A percentile compares a stretch with the other conserved stretches of the same genome.
Evolutionary conservation across 2,329 filamentous ascomycete genomes (phyloP).

Genomic region (Dissoconium aciculare): DNA sequence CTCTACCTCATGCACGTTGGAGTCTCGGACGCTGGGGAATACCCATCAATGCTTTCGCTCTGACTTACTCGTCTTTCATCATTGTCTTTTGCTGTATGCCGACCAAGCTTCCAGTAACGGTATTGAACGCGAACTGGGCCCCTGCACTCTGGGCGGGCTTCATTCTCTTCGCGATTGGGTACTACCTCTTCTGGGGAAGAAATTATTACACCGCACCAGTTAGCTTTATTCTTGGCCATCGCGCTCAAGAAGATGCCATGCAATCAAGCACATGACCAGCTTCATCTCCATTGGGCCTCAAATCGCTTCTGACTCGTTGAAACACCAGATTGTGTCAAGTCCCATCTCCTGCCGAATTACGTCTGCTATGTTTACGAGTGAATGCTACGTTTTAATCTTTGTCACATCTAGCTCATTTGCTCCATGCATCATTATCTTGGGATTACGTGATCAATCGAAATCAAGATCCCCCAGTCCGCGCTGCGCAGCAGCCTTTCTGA

Average conservation of each 20-base stretch:
- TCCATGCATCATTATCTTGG: no score
- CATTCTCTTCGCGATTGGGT: conserved; percentile 14
- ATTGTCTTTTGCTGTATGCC: conserved; percentile 21
- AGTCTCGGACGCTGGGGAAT: conserved; percentile 15
- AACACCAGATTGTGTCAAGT: no score
- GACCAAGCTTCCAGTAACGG: conserved; percentile 13
- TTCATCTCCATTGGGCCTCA: no score
- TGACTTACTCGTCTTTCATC: conserved; percentile 18
- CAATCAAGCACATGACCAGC: no score
- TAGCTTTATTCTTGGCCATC: conserved; percentile 18
- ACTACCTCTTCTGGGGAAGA: conserved; percentile 18
- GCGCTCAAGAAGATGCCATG: no score
- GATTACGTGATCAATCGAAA: conserved; percentile 23
- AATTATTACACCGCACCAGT: conserved; percentile 18
- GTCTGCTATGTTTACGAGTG: no score
- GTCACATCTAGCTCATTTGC: no score
- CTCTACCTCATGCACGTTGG: conserved; percentile 14
- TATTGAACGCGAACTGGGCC: conserved; percentile 19
- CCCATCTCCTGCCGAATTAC: no score
- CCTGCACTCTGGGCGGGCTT: conserved; percentile 19
- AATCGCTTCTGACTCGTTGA: no score
- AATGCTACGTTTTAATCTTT: no score
- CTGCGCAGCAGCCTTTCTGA: conserved; percentile 29
- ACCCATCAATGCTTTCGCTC: conserved; percentile 15
- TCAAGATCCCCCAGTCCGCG: conserved; percentile 34